Percentiles rank a stretch among this genome's conserved stretches.
Evolutionary conservation across 2,329 filamentous ascomycete species (phyloP).

Genomic region (Podosphaera fusca): DNA sequence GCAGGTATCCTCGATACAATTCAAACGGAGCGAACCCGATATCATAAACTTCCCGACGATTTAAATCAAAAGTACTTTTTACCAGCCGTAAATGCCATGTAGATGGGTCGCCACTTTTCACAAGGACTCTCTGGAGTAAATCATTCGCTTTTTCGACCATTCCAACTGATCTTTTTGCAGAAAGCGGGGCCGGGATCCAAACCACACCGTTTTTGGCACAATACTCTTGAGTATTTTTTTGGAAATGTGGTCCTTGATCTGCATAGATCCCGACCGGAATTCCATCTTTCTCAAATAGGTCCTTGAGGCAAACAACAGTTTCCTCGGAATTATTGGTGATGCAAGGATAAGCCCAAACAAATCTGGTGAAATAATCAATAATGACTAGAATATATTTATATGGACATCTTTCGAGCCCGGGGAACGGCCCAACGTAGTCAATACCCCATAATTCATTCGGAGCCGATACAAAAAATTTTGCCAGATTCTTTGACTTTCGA

Average conservation of each 20-base stretch:
- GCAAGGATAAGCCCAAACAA: not conserved
- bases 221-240: not conserved
- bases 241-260: not conserved
- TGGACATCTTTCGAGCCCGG: not conserved
- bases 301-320: not conserved
- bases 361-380: constrained; percentile 1
- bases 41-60: no score
- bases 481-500: not conserved
- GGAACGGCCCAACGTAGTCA: not conserved
- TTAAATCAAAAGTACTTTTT: no score
- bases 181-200: not conserved
- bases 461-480: not conserved
- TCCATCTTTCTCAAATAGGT: not conserved
- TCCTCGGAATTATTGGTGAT: not conserved
- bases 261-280: not conserved
- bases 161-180: not conserved
- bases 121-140: no score
- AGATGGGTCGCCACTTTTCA: no score
- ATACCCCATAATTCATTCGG: not conserved
- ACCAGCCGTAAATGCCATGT: no score
- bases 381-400: not conserved
- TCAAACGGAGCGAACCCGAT: no score
- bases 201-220: not conserved
- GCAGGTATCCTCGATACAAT: no score
- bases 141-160: not conserved